A percentile compares a stretch with the other conserved stretches of the same genome.
Conservation (phyloP, 2,329 filamentous ascomycete genomes). For the Ascochyta pisi region DNA sequence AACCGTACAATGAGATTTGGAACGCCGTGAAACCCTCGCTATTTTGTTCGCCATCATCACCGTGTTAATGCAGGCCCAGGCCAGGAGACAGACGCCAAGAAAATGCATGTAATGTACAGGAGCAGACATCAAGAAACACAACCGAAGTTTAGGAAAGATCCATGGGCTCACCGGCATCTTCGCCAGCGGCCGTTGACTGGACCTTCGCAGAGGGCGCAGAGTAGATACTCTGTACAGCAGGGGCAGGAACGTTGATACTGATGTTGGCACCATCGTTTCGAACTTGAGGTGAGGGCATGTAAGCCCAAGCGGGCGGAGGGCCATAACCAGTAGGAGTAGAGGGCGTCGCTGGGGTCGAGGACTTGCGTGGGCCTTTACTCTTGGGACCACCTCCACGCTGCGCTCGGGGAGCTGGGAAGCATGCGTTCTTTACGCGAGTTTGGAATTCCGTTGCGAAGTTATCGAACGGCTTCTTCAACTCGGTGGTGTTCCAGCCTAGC, state of each 20-base stretch:
- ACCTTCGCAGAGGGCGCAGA: constrained; percentile 7
- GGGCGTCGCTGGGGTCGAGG: constrained; percentile 29
- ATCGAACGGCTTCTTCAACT: constrained; percentile 46
- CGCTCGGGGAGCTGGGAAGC: constrained; percentile 37
- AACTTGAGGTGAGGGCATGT: constrained; percentile 29
- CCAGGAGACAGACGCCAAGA: constrained; percentile 11
- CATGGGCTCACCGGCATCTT: constrained; percentile 26
- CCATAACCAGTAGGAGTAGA: constrained; percentile 23
- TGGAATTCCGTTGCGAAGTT: constrained; percentile 45
- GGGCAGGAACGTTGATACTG: constrained; percentile 30
- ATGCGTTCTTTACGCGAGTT: constrained; percentile 46
- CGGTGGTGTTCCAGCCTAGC: constrained; percentile 42
- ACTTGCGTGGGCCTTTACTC: constrained; percentile 28
- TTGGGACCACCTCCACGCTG: constrained; percentile 25
- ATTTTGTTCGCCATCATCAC: constrained; percentile 12
- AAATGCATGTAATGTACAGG: constrained; percentile 18
- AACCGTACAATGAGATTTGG: not conserved
- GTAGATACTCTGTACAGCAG: constrained; percentile 23
- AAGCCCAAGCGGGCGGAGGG: constrained; percentile 27
- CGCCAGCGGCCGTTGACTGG: constrained; percentile 4
- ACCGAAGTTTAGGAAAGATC: constrained; percentile 21
- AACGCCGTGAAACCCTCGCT: constrained; percentile 13
- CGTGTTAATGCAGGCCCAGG: constrained; percentile 19
- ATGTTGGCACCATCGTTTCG: constrained; percentile 25
- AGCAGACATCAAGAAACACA: not conserved